Evolutionary conservation across 2,329 filamentous ascomycete genomes (phyloP).

Genomic region (Aureobasidium zeae): DNA sequence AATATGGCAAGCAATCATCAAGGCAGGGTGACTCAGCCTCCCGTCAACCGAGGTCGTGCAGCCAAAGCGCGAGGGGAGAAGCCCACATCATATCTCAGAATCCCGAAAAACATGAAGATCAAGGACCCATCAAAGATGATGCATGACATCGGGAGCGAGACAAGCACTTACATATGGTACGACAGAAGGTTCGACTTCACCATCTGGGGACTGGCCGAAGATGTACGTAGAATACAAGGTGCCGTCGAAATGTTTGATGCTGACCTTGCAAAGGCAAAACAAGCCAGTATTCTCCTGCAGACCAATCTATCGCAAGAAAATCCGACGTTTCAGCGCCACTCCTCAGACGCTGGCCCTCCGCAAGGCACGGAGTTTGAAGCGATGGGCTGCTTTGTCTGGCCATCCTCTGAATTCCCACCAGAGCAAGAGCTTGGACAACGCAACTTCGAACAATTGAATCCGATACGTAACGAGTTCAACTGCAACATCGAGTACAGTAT

Average conservation of each 20-base stretch:
- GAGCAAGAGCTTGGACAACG: constrained; percentile 32
- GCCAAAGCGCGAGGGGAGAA: background rate
- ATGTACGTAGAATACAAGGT: background rate
- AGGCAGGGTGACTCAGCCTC: too few species aligned
- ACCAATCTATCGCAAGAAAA: constrained; percentile 7
- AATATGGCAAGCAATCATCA: too few species aligned
- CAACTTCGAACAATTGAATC: constrained; percentile 37
- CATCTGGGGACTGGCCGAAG: constrained; percentile 1
- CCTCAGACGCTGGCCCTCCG: background rate
- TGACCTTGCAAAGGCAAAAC: background rate
- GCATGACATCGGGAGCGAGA: background rate
- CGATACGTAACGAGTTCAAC: constrained; percentile 32
- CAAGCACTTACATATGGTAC: background rate
- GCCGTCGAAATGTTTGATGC: background rate
- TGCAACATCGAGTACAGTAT: constrained; percentile 35
- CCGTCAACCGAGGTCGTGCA: background rate
- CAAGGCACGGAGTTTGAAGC: background rate
- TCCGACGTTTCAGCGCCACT: background rate
- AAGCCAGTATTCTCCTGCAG: background rate
- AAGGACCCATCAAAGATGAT: background rate
- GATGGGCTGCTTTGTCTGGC: constrained; percentile 36
- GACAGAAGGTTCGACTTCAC: constrained; percentile 1
- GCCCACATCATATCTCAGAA: background rate
- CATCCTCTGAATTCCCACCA: constrained; percentile 33
- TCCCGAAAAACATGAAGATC: background rate